Evolutionary conservation across 2,329 filamentous ascomycete genomes (phyloP), one percentile per base, ranked within the genome.

Genomic region (Microdochium trichocladiopsis): DNA sequence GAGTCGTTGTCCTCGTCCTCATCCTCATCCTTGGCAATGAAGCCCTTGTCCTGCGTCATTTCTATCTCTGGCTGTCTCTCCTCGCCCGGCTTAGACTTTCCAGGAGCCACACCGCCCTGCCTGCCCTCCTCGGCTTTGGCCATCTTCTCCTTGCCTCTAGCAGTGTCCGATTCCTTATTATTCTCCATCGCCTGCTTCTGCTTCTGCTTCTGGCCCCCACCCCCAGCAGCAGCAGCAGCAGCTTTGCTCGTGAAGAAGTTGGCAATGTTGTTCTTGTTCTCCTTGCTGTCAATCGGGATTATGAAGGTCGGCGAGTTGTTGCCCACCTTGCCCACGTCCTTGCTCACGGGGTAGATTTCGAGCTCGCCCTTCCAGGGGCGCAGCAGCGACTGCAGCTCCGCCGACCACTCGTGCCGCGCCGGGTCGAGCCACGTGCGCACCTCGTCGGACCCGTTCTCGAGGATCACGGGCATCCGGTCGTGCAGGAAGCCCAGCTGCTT

Each of bases 391-490:
- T 96, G 91, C 25, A 97, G 73, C 52, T 94, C 87, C 50, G 76
- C 77, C 2, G 81, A 86, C 93, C 94, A 97, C 54, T 84, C 82
- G 22, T 77, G 73, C 18, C 80, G 78, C 2, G 66, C 71, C 0
- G 90, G 90, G 64, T 96, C 88, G 18, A 97, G 76, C 91, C 91
- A 96, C 4, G 67, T 83, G 51, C 73, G 78, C 63, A 96, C 75
- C 11, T 76, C 79, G 1, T 88, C 78, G 1, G 86, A 90, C 3
- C 83, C 84, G 4, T 88, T 83, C 5, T 96, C 85, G 1, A 99
- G 68, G 25, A 97, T 88, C 5, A 96, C 93, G 0, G 94, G 94
- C 94, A 99, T 99, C 16, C 94, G 85, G 63, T 95, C 87, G 65
- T 99, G 94, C 18, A 99, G 75, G 59, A 96, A 97, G 25, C 77